Base-by-base conservation (phyloP, 2,329 filamentous ascomycete genomes). In the Exserohilum rostratum region DNA sequence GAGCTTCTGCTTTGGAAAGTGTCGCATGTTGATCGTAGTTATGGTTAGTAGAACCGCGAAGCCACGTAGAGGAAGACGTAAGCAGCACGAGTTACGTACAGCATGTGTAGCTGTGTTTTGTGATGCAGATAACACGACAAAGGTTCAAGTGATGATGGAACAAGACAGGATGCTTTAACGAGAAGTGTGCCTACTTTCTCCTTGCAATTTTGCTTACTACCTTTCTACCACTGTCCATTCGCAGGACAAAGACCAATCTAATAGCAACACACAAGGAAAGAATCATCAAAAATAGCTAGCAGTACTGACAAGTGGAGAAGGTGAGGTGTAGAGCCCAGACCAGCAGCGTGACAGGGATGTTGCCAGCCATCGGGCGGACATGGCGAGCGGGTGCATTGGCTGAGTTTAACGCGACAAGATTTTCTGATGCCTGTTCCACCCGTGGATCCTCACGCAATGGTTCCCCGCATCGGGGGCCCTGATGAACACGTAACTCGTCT, bases 1-100 rank as follows among this genome's bases (percentile, higher is more conserved):
- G 56, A 52, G 49, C 49, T 49, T 48, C 53, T 33, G 34, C 27
- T 48, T 20, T 34, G 46, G 31, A 46, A 35, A 43, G 45, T 50
- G 50, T 55, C 46, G 55, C 48, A 31, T 55, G 51, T 39, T 37
- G 15, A 40, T 18, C n/a, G 22, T 39, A 37, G 29, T 39, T 35
- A 30, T 43, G 37, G 34, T 29, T 18, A 22, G 42, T 9, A 25
- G 39, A 13, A 29, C 9, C 17, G 15, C 15, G n/a, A 30, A 30
- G 27, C 27, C 25, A 31, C 15, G 27, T 18, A 20, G 13, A 20
- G 35, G 17, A 43, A 43, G 39, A 43, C 9, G 27, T 17, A 35
- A 35, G 34, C 34, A 35, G 4, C 22, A 25, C 22, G 22, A 25
- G 22, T 25, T 25, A 25, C 22, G 22, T 25, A 25, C 22, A 25